Conservation (phyloP, 2,329 filamentous ascomycete genomes). For the Arthrobotrys musiformis region DNA sequence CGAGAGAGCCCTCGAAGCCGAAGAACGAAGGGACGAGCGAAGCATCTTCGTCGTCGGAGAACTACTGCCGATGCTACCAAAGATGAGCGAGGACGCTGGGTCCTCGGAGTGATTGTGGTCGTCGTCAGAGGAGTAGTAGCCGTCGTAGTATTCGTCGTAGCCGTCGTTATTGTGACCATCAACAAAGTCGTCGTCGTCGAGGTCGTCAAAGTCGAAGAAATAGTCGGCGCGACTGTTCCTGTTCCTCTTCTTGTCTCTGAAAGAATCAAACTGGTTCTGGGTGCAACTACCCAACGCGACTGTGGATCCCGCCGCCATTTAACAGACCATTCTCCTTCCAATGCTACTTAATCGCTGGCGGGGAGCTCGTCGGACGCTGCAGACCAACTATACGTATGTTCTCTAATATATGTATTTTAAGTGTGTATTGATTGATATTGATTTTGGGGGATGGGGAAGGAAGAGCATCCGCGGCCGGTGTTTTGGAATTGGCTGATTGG, state of each 20-base stretch:
- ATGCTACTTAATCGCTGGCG: too few relatives aligned
- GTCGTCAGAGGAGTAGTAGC: constrained; percentile 1
- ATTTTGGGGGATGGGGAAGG: background rate
- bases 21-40: constrained; percentile 41
- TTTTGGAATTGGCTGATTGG: too few relatives aligned
- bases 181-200: background rate
- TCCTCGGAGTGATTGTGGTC: constrained; percentile 7
- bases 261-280: background rate
- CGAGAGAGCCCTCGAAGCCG: constrained; percentile 42
- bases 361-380: constrained; percentile 3
- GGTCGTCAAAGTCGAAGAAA: constrained; percentile 20
- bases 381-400: too few relatives aligned
- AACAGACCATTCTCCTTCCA: constrained; percentile 53
- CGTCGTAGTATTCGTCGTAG: background rate
- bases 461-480: too few relatives aligned
- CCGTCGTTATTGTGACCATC: background rate
- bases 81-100: background rate
- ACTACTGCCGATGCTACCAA: background rate
- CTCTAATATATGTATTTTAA: background rate
- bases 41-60: constrained; percentile 38
- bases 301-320: constrained; percentile 54
- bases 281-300: constrained; percentile 51
- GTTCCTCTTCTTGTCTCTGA: background rate
- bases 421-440: background rate
- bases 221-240: constrained; percentile 8